Evolutionary conservation across 441 rosid species (phyloP), one percentile per base, ranked within the genome.

Genomic region (Raphanus hybrid): DNA sequence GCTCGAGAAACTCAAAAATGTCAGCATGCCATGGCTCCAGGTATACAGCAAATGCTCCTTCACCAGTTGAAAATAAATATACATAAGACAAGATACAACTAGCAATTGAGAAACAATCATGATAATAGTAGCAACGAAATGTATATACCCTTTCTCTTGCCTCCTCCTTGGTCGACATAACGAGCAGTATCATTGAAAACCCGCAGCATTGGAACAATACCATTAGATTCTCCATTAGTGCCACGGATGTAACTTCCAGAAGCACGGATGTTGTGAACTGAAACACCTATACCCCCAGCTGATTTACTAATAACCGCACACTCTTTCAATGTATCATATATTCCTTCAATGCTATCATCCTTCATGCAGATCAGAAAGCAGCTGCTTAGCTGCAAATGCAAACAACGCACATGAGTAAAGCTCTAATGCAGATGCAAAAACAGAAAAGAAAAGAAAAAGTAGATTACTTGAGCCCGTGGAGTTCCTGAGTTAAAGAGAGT

Each of bases 1-100:
- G 96, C 70, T 93, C 97, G 34, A 93, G 75, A 76, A 91, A 93
- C 63, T 90, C 98, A 76, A 88, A 91, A 59, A 90, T 63, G 76
- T 93, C 98, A 29, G 97, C 96, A 80, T 93, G 97, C 97, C 98
- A 93, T 75, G 97, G 98, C 82, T 93, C 98, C 89, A 91, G 78
- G 81, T 91, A 93, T 52, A 91, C 94, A 74, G 97, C 94, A 90
- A 91, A 93, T 54, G 98, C 98, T 82, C 97, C 98, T 92, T 65
- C 39, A 81, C 52, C 45, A 52, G 70, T 71, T 32, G 71, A 1
- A 27, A 2, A 20, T 1, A 3, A 16, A 2, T 23, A 61, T 3
- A 41, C 1, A 75, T 60, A 6, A 43, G 60, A 68, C 29, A 55
- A 37, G 10, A 45, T 3, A 9, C 10, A 60, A 61, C 20, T 23